These are phyloP conservation scores for Vitis vinifera DNA, from an alignment of 164 flowering plant genomes.

Conservation along the genomic window ASM3070453v1 NC_081808.1:4374001-4374500, in stretches of 20 bases:
- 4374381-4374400: not conserved
- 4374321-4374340: no score
- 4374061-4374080: conserved; percentile 75
- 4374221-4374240: no score
- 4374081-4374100: conserved; percentile 68
- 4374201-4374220: not conserved
- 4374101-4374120: conserved; percentile 84
- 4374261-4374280: no score
- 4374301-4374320: no score
- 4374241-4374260: no score
- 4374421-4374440: not conserved
- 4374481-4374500: no score
- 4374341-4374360: not conserved
- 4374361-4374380: not conserved
- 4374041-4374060: conserved; percentile 64
- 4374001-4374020: conserved; percentile 40
- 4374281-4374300: no score
- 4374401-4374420: not conserved
- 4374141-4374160: conserved; percentile 85
- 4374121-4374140: conserved; percentile 65
- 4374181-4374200: conserved; percentile 57
- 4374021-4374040: conserved; percentile 48
- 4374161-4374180: conserved; percentile 86
- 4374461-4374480: no score
- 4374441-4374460: no score